phyloP scores from a whole-genome alignment of 192 early-diverging fungal genomes.

The Umbelopsis ramanniana region DNA sequence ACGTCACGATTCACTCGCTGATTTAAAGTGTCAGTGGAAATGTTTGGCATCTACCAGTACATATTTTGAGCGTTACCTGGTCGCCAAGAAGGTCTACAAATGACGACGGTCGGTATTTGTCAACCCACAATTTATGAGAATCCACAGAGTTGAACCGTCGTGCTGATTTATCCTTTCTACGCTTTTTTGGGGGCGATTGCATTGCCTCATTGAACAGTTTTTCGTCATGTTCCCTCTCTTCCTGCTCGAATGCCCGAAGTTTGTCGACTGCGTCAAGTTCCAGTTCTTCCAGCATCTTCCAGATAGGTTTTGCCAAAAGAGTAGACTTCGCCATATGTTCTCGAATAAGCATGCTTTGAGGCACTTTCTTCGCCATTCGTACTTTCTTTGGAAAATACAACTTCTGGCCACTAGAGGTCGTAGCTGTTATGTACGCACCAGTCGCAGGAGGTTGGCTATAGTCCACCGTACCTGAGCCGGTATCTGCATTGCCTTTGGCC shows the following conservation, averaged over 20 bases:
- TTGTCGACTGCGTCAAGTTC: not conserved
- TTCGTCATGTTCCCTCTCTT: conserved; percentile 19
- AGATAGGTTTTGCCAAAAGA: conserved; percentile 27
- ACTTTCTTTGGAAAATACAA: conserved; percentile 52
- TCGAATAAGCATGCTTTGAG: not conserved
- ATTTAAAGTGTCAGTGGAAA: not conserved
- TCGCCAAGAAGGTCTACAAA: conserved; percentile 92
- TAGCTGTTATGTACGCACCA: conserved; percentile 47
- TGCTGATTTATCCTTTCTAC: conserved; percentile 17
- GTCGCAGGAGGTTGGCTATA: conserved; percentile 48
- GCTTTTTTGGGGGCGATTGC: not conserved
- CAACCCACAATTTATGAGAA: conserved; percentile 72
- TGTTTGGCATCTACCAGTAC: too few relatives aligned
- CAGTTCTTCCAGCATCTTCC: conserved; percentile 28
- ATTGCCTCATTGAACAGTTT: conserved; percentile 11
- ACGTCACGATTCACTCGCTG: conserved; percentile 84
- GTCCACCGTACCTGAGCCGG: conserved; percentile 4
- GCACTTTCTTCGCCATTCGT: conserved; percentile 21
- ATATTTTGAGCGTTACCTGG: conserved; percentile 54
- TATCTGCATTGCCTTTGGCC: not conserved
- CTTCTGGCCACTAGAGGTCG: conserved; percentile 34
- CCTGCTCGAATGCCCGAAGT: conserved; percentile 1
- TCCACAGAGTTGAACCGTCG: not conserved
- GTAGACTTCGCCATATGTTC: conserved; percentile 4
- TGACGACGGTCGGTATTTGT: conserved; percentile 83